Percentiles rank a stretch among this genome's conserved stretches.
phyloP scores from a whole-genome alignment of 345 rosid genomes.

The Toxicodendron radicans region DNA sequence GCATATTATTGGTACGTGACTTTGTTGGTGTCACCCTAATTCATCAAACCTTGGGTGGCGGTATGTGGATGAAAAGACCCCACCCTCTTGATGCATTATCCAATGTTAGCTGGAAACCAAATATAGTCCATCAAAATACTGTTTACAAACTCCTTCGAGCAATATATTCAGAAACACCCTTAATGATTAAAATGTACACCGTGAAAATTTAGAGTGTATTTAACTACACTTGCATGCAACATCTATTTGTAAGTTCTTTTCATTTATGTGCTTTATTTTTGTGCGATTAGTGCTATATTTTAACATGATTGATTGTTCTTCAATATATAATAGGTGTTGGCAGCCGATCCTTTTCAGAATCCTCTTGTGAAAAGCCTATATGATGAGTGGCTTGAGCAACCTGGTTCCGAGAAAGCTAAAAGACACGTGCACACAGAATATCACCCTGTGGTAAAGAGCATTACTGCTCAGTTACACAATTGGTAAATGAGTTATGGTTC shows the following conservation, averaged over 20 bases:
- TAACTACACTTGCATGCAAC: neutral
- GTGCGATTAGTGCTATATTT: neutral
- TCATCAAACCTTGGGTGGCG: neutral
- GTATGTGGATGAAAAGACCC: neutral
- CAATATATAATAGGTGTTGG: conserved; percentile 42
- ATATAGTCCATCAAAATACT: neutral
- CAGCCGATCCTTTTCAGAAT: conserved; percentile 69
- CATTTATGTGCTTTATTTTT: neutral
- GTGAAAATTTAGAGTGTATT: neutral
- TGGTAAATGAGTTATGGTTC: conserved; percentile 45
- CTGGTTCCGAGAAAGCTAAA: conserved; percentile 79
- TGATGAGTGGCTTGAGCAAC: conserved; percentile 85
- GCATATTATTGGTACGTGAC: neutral
- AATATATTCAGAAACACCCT: neutral
- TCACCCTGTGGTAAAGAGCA: conserved; percentile 81
- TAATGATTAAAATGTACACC: neutral
- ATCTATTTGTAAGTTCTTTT: neutral
- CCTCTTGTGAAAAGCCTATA: conserved; percentile 62
- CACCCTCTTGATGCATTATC: neutral
- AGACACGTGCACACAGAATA: conserved; percentile 74
- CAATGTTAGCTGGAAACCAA: neutral
- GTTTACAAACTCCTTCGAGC: neutral
- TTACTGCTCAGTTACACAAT: conserved; percentile 68
- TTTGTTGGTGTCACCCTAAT: neutral
- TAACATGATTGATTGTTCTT: neutral